Base-by-base conservation (phyloP, 352 stramenopile species). In the Pythium dissimile region DNA sequence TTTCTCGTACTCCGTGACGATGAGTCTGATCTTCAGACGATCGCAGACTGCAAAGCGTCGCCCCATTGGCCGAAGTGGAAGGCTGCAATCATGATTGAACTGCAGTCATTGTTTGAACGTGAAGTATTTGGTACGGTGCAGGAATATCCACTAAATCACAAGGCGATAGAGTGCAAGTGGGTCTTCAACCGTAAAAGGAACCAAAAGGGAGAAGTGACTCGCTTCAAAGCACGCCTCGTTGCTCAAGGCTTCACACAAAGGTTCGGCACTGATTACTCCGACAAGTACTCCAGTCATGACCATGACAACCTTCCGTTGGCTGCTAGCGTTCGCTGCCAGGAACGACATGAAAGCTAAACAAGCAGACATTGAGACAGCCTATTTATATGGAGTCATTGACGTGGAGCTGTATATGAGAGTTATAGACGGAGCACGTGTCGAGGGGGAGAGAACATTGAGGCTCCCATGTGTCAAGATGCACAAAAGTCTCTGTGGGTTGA, bases 281-380 rank as follows among this genome's bases (percentile, higher is more conserved):
- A 63, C 54, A 63, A 45, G 55, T 63, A 63, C 23, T 63, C 46
- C 55, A 27, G 55, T 56, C 55, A 56, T 56, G 45, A 63, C 35
- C 37, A 56, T 63, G 55, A 56, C 45, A 56, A 63, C 26, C 31
- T 63, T 37, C 24, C 38, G 9, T 20, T 64, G 57, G 57, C 42
- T 64, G 48, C 27, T 59, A 47, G 57, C 57, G 23, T 64, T 64
- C 37, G 48, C 32, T 51, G 55, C 45, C 37, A 45, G 8, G 32
- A 57, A 64, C 55, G 21, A 43, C 10, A 32, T 64, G 23, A 39
- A 45, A 41, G 42, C 54, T 6, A 59, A 37, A 30, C 57, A 59
- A 52, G 57, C 48, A 57, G 57, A 64, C 28, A 59, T 64, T 32
- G 47, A 64, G 48, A 64, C 57, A n/a, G 48, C 47, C 16, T 59